These are phyloP conservation scores for Globisporangium megalacanthum DNA, from an alignment of 352 stramenopile genomes.

Conservation along the genomic window DNA sequence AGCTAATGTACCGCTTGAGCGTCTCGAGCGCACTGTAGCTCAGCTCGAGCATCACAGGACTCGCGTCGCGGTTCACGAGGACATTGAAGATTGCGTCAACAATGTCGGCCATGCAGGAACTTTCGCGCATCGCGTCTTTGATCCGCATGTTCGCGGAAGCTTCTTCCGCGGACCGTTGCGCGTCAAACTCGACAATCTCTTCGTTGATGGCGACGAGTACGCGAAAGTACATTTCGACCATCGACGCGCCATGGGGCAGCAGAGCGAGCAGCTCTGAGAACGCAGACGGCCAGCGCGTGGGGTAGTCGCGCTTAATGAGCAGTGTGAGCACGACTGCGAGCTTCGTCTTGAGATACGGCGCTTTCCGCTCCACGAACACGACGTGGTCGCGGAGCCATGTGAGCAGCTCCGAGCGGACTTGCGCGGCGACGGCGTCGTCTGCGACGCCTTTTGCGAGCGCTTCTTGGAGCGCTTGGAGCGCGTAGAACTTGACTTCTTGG, in stretches of 20 bases:
- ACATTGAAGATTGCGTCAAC: slow-evolving; percentile 85
- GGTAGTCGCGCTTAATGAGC: slow-evolving; percentile 88
- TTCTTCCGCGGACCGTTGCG: slow-evolving; percentile 49
- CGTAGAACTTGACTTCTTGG: slow-evolving; percentile 82
- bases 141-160: slow-evolving; percentile 77
- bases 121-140: slow-evolving; percentile 86
- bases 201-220: slow-evolving; percentile 88
- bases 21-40: slow-evolving; percentile 66
- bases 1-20: slow-evolving; percentile 82
- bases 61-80: slow-evolving; percentile 64
- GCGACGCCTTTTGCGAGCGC: slow-evolving; percentile 29
- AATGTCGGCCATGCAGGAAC: slow-evolving; percentile 61
- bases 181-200: slow-evolving; percentile 89
- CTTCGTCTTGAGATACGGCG: slow-evolving; percentile 84
- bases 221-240: slow-evolving; percentile 90
- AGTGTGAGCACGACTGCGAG: slow-evolving; percentile 75
- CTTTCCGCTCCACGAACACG: slow-evolving; percentile 46
- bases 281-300: slow-evolving; percentile 74
- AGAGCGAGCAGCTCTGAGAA: slow-evolving; percentile 83
- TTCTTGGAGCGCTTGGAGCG: slow-evolving; percentile 69
- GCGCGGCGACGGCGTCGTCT: slow-evolving; percentile 34
- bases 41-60: slow-evolving; percentile 61
- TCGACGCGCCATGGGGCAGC: slow-evolving; percentile 58
- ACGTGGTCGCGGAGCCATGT: slow-evolving; percentile 60
- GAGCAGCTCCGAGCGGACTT: slow-evolving; percentile 54